Evolutionary conservation across 495 filamentous ascomycete genomes (phyloP).

Genomic region (Tetracladium marchalianum): DNA sequence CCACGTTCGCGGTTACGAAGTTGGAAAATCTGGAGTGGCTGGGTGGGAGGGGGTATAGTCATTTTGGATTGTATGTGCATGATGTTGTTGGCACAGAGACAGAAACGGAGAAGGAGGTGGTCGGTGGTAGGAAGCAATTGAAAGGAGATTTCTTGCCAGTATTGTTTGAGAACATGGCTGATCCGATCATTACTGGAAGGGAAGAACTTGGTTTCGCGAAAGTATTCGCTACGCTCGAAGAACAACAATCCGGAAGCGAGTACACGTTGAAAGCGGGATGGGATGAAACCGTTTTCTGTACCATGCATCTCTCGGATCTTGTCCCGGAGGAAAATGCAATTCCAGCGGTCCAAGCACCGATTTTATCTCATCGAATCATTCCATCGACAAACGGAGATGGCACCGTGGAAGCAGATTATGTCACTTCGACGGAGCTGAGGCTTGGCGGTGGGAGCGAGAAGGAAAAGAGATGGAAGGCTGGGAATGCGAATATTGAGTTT

Average conservation of each 20-base stretch:
- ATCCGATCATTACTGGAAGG: slow-evolving; percentile 40
- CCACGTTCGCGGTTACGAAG: slow-evolving; percentile 37
- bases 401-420: neutral
- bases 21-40: slow-evolving; percentile 43
- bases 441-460: neutral
- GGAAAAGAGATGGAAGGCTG: slow-evolving; percentile 5
- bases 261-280: slow-evolving; percentile 35
- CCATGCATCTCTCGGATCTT: neutral
- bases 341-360: neutral
- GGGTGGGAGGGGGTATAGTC: slow-evolving; percentile 40
- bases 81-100: slow-evolving; percentile 40
- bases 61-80: slow-evolving; percentile 46
- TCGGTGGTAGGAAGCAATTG: neutral
- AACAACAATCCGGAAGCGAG: slow-evolving; percentile 22
- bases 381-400: neutral
- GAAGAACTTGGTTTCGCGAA: slow-evolving; percentile 49
- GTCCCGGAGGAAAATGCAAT: neutral
- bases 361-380: neutral
- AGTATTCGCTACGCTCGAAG: slow-evolving; percentile 37
- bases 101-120: slow-evolving; percentile 24
- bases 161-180: slow-evolving; percentile 40
- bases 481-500: slow-evolving; percentile 1
- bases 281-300: slow-evolving; percentile 28
- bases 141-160: slow-evolving; percentile 42
- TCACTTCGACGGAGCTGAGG: neutral